Percentiles rank a stretch among this genome's conserved stretches.
Conservation (phyloP, 306 rosid genomes). For the Pachyrhizus erosus region DNA sequence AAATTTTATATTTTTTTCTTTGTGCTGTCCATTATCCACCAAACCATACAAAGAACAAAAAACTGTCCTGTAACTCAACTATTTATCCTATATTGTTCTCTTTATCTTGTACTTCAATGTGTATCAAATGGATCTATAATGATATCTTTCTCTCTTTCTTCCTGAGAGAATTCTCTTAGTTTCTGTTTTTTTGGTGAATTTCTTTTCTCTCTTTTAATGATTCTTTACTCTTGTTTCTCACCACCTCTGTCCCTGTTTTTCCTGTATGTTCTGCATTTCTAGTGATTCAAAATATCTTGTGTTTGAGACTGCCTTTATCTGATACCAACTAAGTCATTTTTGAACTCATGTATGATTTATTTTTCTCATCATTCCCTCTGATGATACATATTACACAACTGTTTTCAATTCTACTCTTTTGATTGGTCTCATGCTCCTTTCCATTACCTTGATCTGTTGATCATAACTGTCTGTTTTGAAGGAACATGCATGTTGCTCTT, state of each 20-base stretch:
- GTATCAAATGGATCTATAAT: too few species aligned
- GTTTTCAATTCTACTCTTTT: neutral
- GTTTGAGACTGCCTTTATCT: conserved; percentile 21
- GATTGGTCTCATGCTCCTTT: conserved; percentile 17
- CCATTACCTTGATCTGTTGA: conserved; percentile 26
- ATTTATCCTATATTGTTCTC: too few species aligned
- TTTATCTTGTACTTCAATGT: too few species aligned
- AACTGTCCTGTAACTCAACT: too few species aligned
- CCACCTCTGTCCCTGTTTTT: neutral
- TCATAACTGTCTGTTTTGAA: neutral
- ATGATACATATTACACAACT: neutral
- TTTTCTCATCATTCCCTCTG: conserved; percentile 5
- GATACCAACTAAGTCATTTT: conserved; percentile 13
- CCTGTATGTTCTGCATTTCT: neutral
- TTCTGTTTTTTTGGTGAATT: too few species aligned
- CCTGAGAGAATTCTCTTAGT: conserved; percentile 38
- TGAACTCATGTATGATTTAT: neutral
- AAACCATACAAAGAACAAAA: too few species aligned
- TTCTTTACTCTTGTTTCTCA: conserved; percentile 4
- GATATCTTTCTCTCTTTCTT: conserved; percentile 39
- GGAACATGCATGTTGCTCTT: neutral
- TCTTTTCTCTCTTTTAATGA: conserved; percentile 2
- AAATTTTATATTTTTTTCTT: too few species aligned
- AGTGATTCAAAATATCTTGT: neutral
- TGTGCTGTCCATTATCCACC: too few species aligned